Conservation (phyloP, 164 flowering plant genomes). For the Sedum album region DNA sequence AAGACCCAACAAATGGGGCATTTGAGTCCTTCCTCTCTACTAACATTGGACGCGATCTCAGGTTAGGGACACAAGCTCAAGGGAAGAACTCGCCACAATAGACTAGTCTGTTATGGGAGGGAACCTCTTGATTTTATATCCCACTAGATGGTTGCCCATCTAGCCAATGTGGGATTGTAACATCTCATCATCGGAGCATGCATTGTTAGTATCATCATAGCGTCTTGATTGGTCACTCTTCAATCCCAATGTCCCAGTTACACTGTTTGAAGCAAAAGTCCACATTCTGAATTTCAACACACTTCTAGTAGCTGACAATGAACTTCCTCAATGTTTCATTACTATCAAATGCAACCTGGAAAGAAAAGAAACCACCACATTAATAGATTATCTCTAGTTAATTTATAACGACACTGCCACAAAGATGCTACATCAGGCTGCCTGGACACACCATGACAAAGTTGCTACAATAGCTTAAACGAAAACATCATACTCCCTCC, state of each 20-base stretch:
- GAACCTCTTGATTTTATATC: too few species aligned
- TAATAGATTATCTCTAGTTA: neutral
- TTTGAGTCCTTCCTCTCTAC: conserved; percentile 7
- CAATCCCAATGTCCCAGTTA: neutral
- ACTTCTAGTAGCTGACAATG: neutral
- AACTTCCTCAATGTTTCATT: neutral
- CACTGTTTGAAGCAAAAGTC: neutral
- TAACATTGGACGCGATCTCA: conserved; percentile 1
- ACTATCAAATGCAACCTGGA: neutral
- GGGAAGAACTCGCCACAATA: too few species aligned
- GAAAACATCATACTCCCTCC: too few species aligned
- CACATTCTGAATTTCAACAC: neutral
- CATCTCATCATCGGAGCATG: conserved; percentile 14
- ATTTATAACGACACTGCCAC: too few species aligned
- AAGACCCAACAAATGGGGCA: conserved; percentile 20
- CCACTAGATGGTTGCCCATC: too few species aligned
- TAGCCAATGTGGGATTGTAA: too few species aligned
- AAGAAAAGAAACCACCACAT: neutral
- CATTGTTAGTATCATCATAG: neutral
- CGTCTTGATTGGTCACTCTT: conserved; percentile 8
- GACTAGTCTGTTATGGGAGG: too few species aligned
- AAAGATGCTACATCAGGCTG: too few species aligned
- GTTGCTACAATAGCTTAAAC: too few species aligned
- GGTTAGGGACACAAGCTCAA: too few species aligned
- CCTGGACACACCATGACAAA: too few species aligned